phyloP scores from a whole-genome alignment of 345 rosid genomes.

The Gossypium mustelinum region DNA sequence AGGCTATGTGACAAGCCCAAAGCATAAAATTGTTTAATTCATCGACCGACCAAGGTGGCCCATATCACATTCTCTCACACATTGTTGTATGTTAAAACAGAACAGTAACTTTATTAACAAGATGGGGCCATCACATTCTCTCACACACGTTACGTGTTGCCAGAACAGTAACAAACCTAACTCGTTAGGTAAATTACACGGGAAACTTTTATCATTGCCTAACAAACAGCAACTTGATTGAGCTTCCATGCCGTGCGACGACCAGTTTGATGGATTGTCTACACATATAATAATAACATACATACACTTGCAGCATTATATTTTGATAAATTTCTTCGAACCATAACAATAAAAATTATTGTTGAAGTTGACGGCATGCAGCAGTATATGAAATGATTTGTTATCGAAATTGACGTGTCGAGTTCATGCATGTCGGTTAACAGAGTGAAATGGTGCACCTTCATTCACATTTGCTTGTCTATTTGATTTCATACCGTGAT shows the following conservation, averaged over 20 bases:
- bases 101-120: neutral
- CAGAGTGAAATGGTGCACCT: neutral
- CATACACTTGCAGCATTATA: slow-evolving; percentile 6
- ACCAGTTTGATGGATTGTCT: neutral
- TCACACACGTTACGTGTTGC: neutral
- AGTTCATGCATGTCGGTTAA: neutral
- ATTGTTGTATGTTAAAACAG: neutral
- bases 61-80: neutral
- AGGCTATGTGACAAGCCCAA: neutral
- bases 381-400: slow-evolving; percentile 1
- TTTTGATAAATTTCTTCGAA: no score
- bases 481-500: slow-evolving; percentile 5
- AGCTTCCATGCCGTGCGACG: slow-evolving; percentile 8
- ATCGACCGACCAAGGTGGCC: neutral
- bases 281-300: neutral
- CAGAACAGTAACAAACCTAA: neutral
- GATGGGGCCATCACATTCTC: neutral
- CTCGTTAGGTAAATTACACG: neutral
- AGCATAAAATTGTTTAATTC: neutral
- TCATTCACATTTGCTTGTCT: slow-evolving; percentile 6
- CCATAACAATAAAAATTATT: neutral
- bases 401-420: slow-evolving; percentile 10
- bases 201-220: slow-evolving; percentile 14
- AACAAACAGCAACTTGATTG: neutral
- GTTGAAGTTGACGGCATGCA: slow-evolving; percentile 14